Conservation (phyloP, 2,329 filamentous ascomycete genomes). For the Exutisphaerella laricina region DNA sequence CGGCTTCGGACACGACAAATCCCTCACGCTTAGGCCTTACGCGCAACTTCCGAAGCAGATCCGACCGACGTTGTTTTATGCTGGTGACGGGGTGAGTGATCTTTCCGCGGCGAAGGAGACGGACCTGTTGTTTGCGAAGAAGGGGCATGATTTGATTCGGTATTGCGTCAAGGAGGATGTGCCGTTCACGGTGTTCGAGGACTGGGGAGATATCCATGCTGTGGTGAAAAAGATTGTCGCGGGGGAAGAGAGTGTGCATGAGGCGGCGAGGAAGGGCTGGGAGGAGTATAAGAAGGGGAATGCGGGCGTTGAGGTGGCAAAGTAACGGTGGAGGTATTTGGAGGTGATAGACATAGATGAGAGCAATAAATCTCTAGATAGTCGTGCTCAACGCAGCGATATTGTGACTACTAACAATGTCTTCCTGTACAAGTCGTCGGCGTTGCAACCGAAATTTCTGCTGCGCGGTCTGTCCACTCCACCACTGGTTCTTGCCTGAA, state of each 20-base stretch:
- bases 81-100: slow-evolving; percentile 90
- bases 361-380: no score
- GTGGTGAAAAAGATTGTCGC: slow-evolving; percentile 72
- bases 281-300: slow-evolving; percentile 44
- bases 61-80: slow-evolving; percentile 84
- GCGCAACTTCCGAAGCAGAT: slow-evolving; percentile 61
- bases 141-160: slow-evolving; percentile 77
- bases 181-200: slow-evolving; percentile 80
- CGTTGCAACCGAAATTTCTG: no score
- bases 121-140: slow-evolving; percentile 88
- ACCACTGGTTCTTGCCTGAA: no score
- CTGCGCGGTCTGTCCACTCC: no score
- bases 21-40: slow-evolving; percentile 82
- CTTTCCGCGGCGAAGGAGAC: slow-evolving; percentile 88
- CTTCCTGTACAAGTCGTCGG: no score
- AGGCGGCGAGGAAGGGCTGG: slow-evolving; percentile 56
- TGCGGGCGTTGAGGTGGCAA: slow-evolving; percentile 30
- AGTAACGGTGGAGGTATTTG: no score
- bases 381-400: no score
- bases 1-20: slow-evolving; percentile 96
- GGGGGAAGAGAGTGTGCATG: slow-evolving; percentile 64
- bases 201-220: slow-evolving; percentile 73
- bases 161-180: slow-evolving; percentile 81
- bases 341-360: neutral
- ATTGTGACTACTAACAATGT: no score